Evolutionary conservation across 345 rosid species (phyloP).

Genomic region (Anastatica hierochuntica): DNA sequence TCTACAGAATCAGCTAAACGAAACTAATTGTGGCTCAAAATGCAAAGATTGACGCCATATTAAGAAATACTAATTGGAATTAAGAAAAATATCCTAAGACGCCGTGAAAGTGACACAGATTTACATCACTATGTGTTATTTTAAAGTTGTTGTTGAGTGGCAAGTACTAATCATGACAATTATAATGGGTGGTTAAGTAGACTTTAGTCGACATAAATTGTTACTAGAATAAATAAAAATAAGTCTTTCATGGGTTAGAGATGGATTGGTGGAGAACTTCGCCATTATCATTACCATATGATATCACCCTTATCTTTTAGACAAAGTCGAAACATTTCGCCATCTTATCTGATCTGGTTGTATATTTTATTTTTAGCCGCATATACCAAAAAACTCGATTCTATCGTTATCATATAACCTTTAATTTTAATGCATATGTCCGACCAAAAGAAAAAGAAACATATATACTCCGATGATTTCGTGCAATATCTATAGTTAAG

Average conservation of each 20-base stretch:
- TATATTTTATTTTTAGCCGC: conserved; percentile 13
- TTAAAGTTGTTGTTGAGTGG: conserved; percentile 8
- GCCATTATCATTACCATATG: conserved; percentile 22
- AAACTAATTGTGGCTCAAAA: not conserved
- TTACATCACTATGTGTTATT: not conserved
- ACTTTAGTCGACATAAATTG: conserved; percentile 11
- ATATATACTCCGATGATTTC: no score
- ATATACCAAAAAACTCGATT: not conserved
- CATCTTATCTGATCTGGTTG: conserved; percentile 17
- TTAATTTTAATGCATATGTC: no score
- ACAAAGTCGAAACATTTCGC: conserved; percentile 16
- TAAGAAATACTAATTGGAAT: conserved; percentile 1
- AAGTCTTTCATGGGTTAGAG: conserved; percentile 8
- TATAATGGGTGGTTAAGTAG: conserved; percentile 19
- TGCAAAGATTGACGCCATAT: not conserved
- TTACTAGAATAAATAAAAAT: conserved; percentile 6
- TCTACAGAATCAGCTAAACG: not conserved
- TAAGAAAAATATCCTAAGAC: conserved; percentile 15
- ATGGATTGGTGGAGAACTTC: conserved; percentile 22
- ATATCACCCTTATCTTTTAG: not conserved
- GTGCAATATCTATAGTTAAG: no score
- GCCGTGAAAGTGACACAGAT: not conserved
- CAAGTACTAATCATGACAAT: conserved; percentile 21
- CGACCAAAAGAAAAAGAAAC: no score
- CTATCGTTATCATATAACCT: not conserved